phyloP scores from a whole-genome alignment of 352 stramenopile genomes.

The Phytophthora colocasiae region DNA sequence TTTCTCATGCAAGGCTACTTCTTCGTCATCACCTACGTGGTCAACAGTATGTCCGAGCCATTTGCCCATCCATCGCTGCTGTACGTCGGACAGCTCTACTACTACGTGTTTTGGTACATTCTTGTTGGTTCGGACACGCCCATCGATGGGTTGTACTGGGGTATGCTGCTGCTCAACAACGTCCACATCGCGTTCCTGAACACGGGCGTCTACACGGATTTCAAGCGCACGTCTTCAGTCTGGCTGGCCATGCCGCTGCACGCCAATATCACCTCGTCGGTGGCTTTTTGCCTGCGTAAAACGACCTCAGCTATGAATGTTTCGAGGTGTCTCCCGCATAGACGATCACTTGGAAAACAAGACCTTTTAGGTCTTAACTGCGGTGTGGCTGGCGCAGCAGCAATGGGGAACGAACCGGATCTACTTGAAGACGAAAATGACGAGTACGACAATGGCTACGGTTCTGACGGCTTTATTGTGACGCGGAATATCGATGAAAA shows the following conservation, averaged over 20 bases:
- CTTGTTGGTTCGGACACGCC: constrained; percentile 81
- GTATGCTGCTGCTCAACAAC: constrained; percentile 86
- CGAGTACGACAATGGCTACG: constrained; percentile 19
- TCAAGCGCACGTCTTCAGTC: constrained; percentile 66
- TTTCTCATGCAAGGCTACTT: constrained; percentile 88
- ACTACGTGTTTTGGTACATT: constrained; percentile 91
- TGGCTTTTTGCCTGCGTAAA: constrained; percentile 69
- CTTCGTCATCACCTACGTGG: constrained; percentile 81
- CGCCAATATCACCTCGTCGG: constrained; percentile 53
- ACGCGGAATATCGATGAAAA: constrained; percentile 32
- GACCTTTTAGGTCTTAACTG: constrained; percentile 40
- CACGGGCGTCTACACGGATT: constrained; percentile 86
- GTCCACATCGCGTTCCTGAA: constrained; percentile 90
- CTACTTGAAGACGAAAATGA: constrained; percentile 30
- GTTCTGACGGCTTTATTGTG: constrained; percentile 31
- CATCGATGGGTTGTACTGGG: constrained; percentile 85
- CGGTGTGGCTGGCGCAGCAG: constrained; percentile 39
- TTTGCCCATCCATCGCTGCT: constrained; percentile 84
- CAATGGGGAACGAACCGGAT: constrained; percentile 29
- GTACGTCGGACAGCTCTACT: constrained; percentile 89
- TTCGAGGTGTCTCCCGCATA: constrained; percentile 32
- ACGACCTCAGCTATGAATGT: constrained; percentile 41
- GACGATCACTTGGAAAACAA: constrained; percentile 8
- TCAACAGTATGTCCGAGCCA: constrained; percentile 84
- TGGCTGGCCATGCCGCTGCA: constrained; percentile 56